Conservation (phyloP, 78 protist species). For the Monosiga brevicollis region DNA sequence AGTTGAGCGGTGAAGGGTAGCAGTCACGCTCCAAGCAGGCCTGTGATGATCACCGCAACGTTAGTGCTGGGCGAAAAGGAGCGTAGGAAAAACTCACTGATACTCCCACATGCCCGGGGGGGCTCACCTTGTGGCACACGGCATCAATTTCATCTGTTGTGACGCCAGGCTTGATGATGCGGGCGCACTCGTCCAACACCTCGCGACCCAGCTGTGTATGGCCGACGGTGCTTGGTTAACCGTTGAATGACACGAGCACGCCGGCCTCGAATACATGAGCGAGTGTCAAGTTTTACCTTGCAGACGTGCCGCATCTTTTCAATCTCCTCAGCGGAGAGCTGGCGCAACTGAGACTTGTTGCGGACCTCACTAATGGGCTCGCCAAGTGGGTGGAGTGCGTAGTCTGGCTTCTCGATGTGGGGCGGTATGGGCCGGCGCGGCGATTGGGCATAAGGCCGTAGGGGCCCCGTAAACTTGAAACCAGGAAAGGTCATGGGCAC, state of each 20-base stretch:
- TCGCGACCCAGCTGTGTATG: slow-evolving; percentile 63
- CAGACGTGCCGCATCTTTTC: slow-evolving; percentile 41
- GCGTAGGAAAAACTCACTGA: neutral
- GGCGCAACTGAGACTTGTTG: neutral
- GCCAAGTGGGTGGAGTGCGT: neutral
- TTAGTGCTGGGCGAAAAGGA: too few species aligned
- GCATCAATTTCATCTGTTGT: slow-evolving; percentile 83
- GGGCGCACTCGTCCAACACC: slow-evolving; percentile 73
- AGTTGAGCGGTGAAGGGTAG: slow-evolving; percentile 95
- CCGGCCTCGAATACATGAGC: too few species aligned
- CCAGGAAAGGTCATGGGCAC: neutral
- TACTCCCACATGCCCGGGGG: neutral
- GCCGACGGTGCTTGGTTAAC: too few species aligned
- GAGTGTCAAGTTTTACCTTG: too few species aligned
- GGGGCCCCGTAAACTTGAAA: slow-evolving; percentile 7
- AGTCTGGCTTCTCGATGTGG: slow-evolving; percentile 35
- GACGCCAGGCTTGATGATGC: slow-evolving; percentile 56
- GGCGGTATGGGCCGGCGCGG: slow-evolving; percentile 29
- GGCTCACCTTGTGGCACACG: slow-evolving; percentile 70
- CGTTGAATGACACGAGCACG: too few species aligned
- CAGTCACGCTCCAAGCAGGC: slow-evolving; percentile 62
- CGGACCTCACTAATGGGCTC: neutral
- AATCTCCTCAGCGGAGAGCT: neutral
- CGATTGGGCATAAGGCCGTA: slow-evolving; percentile 17
- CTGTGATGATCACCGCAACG: too few species aligned